Conservation (phyloP, 2,329 filamentous ascomycete species). For the Zymoseptoria pseudotritici region DNA sequence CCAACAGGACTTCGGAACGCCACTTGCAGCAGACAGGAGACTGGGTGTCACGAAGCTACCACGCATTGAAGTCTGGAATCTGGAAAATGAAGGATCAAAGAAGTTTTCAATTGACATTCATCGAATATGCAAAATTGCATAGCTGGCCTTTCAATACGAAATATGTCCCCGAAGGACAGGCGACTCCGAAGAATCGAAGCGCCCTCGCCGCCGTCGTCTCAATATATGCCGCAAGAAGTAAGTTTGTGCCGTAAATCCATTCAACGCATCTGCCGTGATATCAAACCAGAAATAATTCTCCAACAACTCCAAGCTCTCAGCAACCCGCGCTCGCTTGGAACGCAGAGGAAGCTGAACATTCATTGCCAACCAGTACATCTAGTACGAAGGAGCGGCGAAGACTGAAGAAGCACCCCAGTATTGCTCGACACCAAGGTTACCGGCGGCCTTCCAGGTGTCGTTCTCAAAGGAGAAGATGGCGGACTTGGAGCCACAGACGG, state of each 20-base stretch:
- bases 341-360: neutral
- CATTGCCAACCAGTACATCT: neutral
- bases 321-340: neutral
- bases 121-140: neutral
- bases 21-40: neutral
- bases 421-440: conserved; percentile 66
- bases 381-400: conserved; percentile 26
- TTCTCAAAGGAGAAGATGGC: conserved; percentile 77
- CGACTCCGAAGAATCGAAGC: neutral
- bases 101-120: neutral
- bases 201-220: neutral
- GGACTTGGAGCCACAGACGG: conserved; percentile 57
- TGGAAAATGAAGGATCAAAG: neutral
- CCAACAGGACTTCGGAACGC: neutral
- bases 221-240: neutral
- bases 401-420: conserved; percentile 60
- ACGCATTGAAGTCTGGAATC: neutral
- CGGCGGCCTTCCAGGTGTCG: conserved; percentile 73
- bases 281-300: conserved; percentile 1
- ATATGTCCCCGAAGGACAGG: neutral
- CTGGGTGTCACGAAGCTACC: neutral
- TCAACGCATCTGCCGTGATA: conserved; percentile 1
- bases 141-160: neutral
- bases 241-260: neutral
- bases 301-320: neutral